Percentiles rank a stretch among this genome's conserved stretches.
Evolutionary conservation across 305 asterid genomes (phyloP).

Genomic region (Ilex paraguariensis): DNA sequence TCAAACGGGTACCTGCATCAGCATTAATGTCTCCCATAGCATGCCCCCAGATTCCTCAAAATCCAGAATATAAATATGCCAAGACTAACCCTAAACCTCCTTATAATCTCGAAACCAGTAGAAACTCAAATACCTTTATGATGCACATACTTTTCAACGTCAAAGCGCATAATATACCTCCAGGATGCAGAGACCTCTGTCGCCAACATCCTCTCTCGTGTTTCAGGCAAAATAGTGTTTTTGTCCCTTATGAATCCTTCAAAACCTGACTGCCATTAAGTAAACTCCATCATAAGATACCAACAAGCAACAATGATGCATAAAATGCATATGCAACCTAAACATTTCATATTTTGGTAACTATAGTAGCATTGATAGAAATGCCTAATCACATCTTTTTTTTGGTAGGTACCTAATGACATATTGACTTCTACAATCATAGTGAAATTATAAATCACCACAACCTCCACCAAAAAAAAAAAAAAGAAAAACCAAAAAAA

Average conservation of each 20-base stretch:
- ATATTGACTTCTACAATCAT: too few species aligned
- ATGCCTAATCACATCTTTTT: too few species aligned
- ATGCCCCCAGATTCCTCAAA: too few species aligned
- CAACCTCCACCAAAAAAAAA: too few species aligned
- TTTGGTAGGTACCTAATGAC: too few species aligned
- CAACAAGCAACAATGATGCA: constrained; percentile 1
- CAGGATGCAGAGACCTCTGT: constrained; percentile 90
- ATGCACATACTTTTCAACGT: too few species aligned
- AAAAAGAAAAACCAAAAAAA: too few species aligned
- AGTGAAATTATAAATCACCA: too few species aligned
- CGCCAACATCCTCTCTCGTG: constrained; percentile 89
- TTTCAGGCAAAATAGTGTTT: constrained; percentile 89
- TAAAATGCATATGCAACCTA: neutral
- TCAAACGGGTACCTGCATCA: constrained; percentile 62
- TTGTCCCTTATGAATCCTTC: constrained; percentile 86
- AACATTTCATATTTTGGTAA: neutral
- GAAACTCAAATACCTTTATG: neutral
- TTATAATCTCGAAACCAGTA: too few species aligned
- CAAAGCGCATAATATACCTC: constrained; percentile 41
- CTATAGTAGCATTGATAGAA: neutral
- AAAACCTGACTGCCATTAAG: constrained; percentile 78
- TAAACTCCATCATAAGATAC: constrained; percentile 21
- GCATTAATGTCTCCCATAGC: neutral
- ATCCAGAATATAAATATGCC: too few species aligned
- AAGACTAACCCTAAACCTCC: too few species aligned